These are phyloP conservation scores for Suillus hirtellus DNA, from an alignment of 768 basidiomycete genomes.

Conservation along the genomic window DNA sequence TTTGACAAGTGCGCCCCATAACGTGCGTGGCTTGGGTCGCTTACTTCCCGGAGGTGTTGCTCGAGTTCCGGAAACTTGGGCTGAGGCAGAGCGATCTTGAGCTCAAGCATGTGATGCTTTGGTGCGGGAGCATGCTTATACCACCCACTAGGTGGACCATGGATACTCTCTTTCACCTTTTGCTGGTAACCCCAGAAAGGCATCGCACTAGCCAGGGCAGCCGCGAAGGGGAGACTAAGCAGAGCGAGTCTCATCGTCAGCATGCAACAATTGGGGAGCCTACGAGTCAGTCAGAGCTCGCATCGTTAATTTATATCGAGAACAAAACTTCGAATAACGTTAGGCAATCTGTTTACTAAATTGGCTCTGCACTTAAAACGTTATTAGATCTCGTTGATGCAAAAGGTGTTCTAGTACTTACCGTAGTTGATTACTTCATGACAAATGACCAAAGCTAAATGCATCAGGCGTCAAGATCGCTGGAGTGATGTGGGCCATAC, in stretches of 20 bases:
- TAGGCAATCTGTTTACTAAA: neutral
- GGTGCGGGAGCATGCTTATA: slow-evolving; percentile 42
- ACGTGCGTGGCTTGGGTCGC: slow-evolving; percentile 52
- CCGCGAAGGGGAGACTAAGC: slow-evolving; percentile 11
- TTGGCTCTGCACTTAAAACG: neutral
- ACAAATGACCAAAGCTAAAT: neutral
- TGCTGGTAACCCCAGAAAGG: slow-evolving; percentile 15
- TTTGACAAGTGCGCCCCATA: slow-evolving; percentile 65
- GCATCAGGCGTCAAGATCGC: neutral
- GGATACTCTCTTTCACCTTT: slow-evolving; percentile 51
- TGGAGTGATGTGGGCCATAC: neutral
- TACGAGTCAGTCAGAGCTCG: neutral
- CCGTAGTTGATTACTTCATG: neutral
- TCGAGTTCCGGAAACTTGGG: slow-evolving; percentile 51
- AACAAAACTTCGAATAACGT: neutral
- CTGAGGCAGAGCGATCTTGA: slow-evolving; percentile 61
- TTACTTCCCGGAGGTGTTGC: slow-evolving; percentile 54
- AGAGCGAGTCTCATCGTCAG: neutral
- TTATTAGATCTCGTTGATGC: neutral
- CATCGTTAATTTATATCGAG: neutral
- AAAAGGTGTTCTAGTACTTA: neutral
- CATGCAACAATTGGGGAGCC: neutral
- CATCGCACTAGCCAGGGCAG: slow-evolving; percentile 17
- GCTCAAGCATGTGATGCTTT: slow-evolving; percentile 44
- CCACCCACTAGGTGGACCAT: slow-evolving; percentile 50